Evolutionary conservation across 441 rosid species (phyloP), one percentile per base, ranked within the genome.

Genomic region (Mallotus japonicus): DNA sequence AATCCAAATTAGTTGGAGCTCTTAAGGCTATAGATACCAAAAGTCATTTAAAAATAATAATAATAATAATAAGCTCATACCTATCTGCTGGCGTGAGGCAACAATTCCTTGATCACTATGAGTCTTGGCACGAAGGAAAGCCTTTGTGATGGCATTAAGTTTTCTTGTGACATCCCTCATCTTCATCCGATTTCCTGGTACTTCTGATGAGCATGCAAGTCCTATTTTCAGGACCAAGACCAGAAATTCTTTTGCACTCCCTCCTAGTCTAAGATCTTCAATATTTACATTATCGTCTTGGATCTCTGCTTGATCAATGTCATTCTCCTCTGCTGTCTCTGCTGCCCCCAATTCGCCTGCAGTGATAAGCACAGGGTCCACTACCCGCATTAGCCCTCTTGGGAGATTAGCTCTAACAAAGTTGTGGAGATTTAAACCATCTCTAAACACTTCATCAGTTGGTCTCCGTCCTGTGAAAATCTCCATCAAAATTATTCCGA

Each of bases 381-480:
- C 7, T 8, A 54, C n/a, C 62, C 63, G 53, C 37, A 20, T 8
- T 0, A 32, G 57, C 24, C 15, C 13, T 46, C 14, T 32, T 8
- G 70, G 58, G 8, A 73, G 22, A 1, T 37, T 16, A 7, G 13
- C 9, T 32, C 28, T 57, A 3, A 73, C 71, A 46, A 65, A 73
- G 15, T 7, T 22, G 17, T 73, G 71, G 14, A 73, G 59, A 57
- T 28, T n/a, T 32, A 56, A 28, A 0, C 56, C 65, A n/a, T 47
- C 47, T 46, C 14, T 44, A 5, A 73, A 65, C 34, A 65, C 10
- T 8, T 14, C 32, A 59, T 65, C 65, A 7, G 65, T 73, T 32
- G 76, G 76, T 40, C 71, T 73, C 12, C 4, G 12, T 56, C 76
- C 76, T 56, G 71, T 56, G 37, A 65, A 65, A 51, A 73, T 73